Evolutionary conservation across 495 filamentous ascomycete species (phyloP), one percentile per base, ranked within the genome.

Genomic region (Penicillium ucsense): DNA sequence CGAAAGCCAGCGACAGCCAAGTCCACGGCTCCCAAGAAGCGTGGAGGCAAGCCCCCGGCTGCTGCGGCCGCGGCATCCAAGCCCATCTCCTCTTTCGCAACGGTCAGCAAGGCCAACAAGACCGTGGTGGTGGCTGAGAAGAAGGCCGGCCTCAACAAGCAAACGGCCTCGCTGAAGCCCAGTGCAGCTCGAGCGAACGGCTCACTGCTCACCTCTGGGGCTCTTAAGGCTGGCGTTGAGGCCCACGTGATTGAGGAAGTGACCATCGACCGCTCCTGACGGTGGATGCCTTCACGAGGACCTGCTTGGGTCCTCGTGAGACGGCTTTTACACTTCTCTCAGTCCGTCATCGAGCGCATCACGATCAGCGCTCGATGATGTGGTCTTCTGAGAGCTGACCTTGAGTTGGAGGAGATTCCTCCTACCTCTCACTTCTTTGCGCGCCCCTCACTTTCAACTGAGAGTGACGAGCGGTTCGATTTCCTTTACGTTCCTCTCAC

Each of bases 121-220:
- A 39, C 52, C 4, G 51, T 54, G 6, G 53, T 48, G 1, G 47
- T 53, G 4, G 33, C 52, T 3, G 54, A 52, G 8, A 66, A 62
- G 36, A 68, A 68, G 47, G 51, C 54, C 29, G 45, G 10, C 29
- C 54, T 52, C 7, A 50, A 45, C 48, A 64, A 66, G 45, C 59
- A 70, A 8, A 70, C 73, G 68, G 57, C 55, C 33, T 62, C 65
- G 20, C 49, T 75, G 27, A 59, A 72, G 30, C 56, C 65, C 2
- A 61, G 66, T 20, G 70, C 67, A 33, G 62, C 63, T 11, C 67
- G 64, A 44, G 72, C 58, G 50, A 76, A 77, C 43, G 63, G 64
- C 31, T 33, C 41, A 9, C n/a, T 20, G 20, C 20, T 20, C 20
- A 20, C 20, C 20, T 20, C 20, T 20, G 20, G 20, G 20, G 20